Conservation (phyloP, 2,329 filamentous ascomycete species). For the Curvularia verruculosa region DNA sequence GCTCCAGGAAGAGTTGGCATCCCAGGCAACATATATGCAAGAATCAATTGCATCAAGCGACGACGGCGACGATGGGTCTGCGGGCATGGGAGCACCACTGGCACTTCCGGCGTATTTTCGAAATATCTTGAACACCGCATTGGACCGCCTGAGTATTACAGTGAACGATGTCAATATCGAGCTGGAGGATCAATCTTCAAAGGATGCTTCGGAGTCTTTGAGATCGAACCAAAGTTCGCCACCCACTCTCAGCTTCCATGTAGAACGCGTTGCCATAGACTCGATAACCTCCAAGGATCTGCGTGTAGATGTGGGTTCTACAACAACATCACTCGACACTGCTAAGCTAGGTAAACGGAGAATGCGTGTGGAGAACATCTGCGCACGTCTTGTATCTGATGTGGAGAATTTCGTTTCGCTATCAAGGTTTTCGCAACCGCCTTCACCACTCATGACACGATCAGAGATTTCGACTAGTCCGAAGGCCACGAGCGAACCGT, state of each 20-base stretch:
- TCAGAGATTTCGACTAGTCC: slow-evolving; percentile 47
- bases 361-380: slow-evolving; percentile 67
- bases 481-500: slow-evolving; percentile 24
- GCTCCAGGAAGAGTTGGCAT: slow-evolving; percentile 71
- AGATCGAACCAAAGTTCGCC: slow-evolving; percentile 55
- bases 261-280: slow-evolving; percentile 70
- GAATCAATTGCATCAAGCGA: slow-evolving; percentile 66
- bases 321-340: slow-evolving; percentile 11
- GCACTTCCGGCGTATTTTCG: slow-evolving; percentile 73
- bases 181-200: slow-evolving; percentile 61
- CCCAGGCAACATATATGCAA: slow-evolving; percentile 66
- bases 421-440: slow-evolving; percentile 63
- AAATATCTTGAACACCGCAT: slow-evolving; percentile 73
- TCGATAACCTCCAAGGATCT: slow-evolving; percentile 56
- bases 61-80: slow-evolving; percentile 64
- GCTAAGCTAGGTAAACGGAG: slow-evolving; percentile 70
- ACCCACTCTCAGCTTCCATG: slow-evolving; percentile 68
- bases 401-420: slow-evolving; percentile 68
- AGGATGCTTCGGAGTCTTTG: slow-evolving; percentile 61
- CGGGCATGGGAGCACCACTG: slow-evolving; percentile 74
- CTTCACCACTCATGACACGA: slow-evolving; percentile 61
- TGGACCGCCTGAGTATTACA: slow-evolving; percentile 71
- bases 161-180: slow-evolving; percentile 70
- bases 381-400: slow-evolving; percentile 70
- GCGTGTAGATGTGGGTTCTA: slow-evolving; percentile 31